These are phyloP conservation scores for Endocarpon pusillum DNA, from an alignment of 495 filamentous ascomycete species.

Conservation along the genomic window DNA sequence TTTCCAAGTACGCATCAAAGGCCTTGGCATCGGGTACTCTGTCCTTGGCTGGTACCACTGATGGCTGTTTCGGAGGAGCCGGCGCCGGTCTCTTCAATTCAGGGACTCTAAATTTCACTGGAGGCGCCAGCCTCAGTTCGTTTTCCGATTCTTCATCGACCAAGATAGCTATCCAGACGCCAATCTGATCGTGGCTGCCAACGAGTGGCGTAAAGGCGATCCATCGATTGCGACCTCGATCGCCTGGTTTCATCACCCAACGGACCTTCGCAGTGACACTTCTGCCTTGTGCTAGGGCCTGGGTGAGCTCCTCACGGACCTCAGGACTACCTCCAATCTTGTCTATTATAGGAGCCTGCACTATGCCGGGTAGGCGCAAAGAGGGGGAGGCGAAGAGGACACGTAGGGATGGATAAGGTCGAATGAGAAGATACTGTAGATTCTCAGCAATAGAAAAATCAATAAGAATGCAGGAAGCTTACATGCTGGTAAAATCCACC, in stretches of 20 bases:
- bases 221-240: constrained; percentile 34
- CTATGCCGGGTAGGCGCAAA: constrained; percentile 40
- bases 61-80: not conserved
- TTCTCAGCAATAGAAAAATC: constrained; percentile 1
- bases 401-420: constrained; percentile 42
- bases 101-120: not conserved
- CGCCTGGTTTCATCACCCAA: constrained; percentile 30
- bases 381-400: constrained; percentile 48
- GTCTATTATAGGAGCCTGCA: constrained; percentile 41
- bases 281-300: constrained; percentile 37
- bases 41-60: not conserved
- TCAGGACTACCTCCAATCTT: constrained; percentile 34
- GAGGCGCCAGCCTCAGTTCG: not conserved
- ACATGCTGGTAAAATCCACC: constrained; percentile 32
- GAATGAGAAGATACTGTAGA: constrained; percentile 40
- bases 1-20: too few species aligned
- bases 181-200: constrained; percentile 37
- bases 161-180: constrained; percentile 47
- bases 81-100: not conserved
- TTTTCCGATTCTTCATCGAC: constrained; percentile 28
- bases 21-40: too few species aligned
- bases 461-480: constrained; percentile 4
- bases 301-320: constrained; percentile 36
- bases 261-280: constrained; percentile 48
- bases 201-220: constrained; percentile 44